Evolutionary conservation across 768 basidiomycete genomes (phyloP).

Genomic region (Cystoderma amianthinum): DNA sequence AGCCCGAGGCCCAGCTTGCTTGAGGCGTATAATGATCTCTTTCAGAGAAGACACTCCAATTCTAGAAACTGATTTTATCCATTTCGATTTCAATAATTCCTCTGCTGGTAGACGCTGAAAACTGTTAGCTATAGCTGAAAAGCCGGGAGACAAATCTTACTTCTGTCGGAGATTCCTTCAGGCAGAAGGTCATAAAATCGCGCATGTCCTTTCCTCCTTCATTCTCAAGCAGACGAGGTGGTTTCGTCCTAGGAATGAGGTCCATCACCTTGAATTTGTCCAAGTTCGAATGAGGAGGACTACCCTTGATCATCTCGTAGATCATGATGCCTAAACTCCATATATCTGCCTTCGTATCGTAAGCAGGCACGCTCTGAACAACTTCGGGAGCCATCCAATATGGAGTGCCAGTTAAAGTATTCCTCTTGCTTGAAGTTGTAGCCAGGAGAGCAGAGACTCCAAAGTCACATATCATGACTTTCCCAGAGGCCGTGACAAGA

Average conservation of each 20-base stretch:
- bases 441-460: slow-evolving; percentile 92
- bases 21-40: slow-evolving; percentile 76
- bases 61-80: slow-evolving; percentile 79
- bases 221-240: slow-evolving; percentile 70
- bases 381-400: slow-evolving; percentile 99
- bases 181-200: slow-evolving; percentile 79
- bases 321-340: slow-evolving; percentile 97
- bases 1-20: slow-evolving; percentile 69
- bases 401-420: slow-evolving; percentile 94
- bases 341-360: slow-evolving; percentile 97
- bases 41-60: slow-evolving; percentile 59
- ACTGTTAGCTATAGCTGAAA: not conserved
- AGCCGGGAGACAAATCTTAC: slow-evolving; percentile 31
- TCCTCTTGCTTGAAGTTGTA: slow-evolving; percentile 82
- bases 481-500: slow-evolving; percentile 81
- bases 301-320: slow-evolving; percentile 96
- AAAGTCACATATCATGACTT: slow-evolving; percentile 96
- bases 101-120: slow-evolving; percentile 81
- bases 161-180: slow-evolving; percentile 75
- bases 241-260: slow-evolving; percentile 79
- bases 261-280: slow-evolving; percentile 85
- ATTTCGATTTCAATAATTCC: slow-evolving; percentile 80
- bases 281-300: slow-evolving; percentile 86
- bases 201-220: slow-evolving; percentile 82
- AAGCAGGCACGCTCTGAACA: slow-evolving; percentile 79